Evolutionary conservation across 768 basidiomycete species (phyloP).

Genomic region (Leccinum arenicola): DNA sequence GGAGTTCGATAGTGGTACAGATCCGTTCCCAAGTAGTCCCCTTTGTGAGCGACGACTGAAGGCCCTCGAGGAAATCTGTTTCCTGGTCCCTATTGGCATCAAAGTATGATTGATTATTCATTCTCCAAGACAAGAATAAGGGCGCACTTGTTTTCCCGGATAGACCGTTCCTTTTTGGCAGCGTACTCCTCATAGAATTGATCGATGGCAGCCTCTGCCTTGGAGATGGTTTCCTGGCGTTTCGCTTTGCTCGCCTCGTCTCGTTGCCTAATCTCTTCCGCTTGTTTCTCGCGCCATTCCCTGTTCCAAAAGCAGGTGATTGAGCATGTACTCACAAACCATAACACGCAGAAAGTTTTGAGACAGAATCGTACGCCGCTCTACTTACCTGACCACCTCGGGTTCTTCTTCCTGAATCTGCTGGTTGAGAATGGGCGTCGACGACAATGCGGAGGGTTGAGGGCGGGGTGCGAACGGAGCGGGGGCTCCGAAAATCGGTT

Average conservation of each 20-base stretch:
- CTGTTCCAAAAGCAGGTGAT: slow-evolving; percentile 36
- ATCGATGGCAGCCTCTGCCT: slow-evolving; percentile 84
- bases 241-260: slow-evolving; percentile 77
- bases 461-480: slow-evolving; percentile 75
- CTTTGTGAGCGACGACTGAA: slow-evolving; percentile 72
- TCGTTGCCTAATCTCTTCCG: slow-evolving; percentile 75
- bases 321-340: background rate
- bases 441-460: slow-evolving; percentile 65
- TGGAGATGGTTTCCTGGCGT: slow-evolving; percentile 78
- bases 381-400: slow-evolving; percentile 73
- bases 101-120: slow-evolving; percentile 1
- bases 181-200: slow-evolving; percentile 89
- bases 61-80: slow-evolving; percentile 68
- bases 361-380: too few relatives aligned
- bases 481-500: slow-evolving; percentile 45
- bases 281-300: slow-evolving; percentile 86
- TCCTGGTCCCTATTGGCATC: slow-evolving; percentile 73
- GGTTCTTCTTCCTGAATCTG: slow-evolving; percentile 76
- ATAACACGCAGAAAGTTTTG: background rate
- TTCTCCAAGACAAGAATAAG: background rate
- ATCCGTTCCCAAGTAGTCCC: slow-evolving; percentile 98
- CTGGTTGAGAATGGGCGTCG: slow-evolving; percentile 73
- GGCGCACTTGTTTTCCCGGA: slow-evolving; percentile 89
- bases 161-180: slow-evolving; percentile 83
- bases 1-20: slow-evolving; percentile 76